phyloP scores from a whole-genome alignment of 371 early-diverging fungal genomes.

The Rhizopus arrhizus region DNA sequence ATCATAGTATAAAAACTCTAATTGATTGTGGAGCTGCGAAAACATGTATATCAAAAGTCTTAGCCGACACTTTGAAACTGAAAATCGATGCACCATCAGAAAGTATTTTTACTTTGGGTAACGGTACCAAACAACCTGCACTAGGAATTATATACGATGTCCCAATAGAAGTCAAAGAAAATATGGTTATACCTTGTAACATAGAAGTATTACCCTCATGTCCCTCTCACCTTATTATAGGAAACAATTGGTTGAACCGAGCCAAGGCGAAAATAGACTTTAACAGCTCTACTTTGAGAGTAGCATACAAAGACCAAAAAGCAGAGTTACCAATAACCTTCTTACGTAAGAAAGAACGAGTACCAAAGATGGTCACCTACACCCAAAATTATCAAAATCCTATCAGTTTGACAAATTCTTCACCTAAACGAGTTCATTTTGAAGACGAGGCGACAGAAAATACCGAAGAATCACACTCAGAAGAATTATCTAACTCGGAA shows the following conservation, averaged over 20 bases:
- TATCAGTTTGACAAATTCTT: too few relatives aligned
- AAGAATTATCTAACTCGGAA: too few relatives aligned
- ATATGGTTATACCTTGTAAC: not conserved
- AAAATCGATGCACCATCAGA: slow-evolving; percentile 5
- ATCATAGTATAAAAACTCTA: not conserved
- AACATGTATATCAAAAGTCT: slow-evolving; percentile 3
- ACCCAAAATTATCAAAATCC: too few relatives aligned
- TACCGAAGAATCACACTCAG: too few relatives aligned
- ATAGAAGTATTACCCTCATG: slow-evolving; percentile 10
- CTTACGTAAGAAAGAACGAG: too few relatives aligned
- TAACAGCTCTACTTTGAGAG: not conserved
- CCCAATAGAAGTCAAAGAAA: not conserved
- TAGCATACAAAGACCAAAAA: not conserved
- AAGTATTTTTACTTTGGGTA: slow-evolving; percentile 6
- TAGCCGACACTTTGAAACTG: not conserved
- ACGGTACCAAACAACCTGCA: slow-evolving; percentile 11
- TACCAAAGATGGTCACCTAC: too few relatives aligned
- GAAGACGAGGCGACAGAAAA: too few relatives aligned
- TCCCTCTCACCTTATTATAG: slow-evolving; percentile 4
- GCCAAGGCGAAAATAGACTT: slow-evolving; percentile 1
- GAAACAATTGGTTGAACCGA: slow-evolving; percentile 5
- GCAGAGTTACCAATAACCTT: not conserved
- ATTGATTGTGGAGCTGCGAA: slow-evolving; percentile 4
- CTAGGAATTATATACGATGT: slow-evolving; percentile 9
- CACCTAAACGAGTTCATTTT: too few relatives aligned